phyloP scores from a whole-genome alignment of 768 basidiomycete genomes.

The Solioccasus polychromus region DNA sequence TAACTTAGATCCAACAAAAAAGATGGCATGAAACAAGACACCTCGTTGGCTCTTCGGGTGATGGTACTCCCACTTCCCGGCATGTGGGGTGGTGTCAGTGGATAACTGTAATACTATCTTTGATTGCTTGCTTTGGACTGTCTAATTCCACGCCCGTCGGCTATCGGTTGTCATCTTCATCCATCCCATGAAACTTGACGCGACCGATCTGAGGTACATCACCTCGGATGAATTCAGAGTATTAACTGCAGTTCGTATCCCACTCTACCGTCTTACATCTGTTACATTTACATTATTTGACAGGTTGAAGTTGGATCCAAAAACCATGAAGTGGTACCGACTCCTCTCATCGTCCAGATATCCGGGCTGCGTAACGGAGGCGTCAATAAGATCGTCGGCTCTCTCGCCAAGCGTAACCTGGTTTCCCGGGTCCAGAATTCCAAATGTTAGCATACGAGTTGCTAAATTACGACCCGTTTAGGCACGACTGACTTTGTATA shows the following conservation, averaged over 20 bases:
- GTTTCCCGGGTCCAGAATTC: constrained; percentile 88
- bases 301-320: constrained; percentile 98
- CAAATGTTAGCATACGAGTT: constrained; percentile 60
- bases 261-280: not conserved
- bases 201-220: constrained; percentile 91
- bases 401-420: constrained; percentile 87
- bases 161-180: not conserved
- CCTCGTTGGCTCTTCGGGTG: constrained; percentile 35
- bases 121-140: constrained; percentile 7
- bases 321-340: constrained; percentile 96
- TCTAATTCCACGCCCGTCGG: constrained; percentile 2
- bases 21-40: constrained; percentile 9
- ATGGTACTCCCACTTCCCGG: constrained; percentile 14
- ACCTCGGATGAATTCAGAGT: constrained; percentile 92
- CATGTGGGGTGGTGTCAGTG: constrained; percentile 12
- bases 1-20: not conserved
- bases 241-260: constrained; percentile 73
- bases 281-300: constrained; percentile 3
- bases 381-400: constrained; percentile 88
- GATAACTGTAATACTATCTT: not conserved
- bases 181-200: constrained; percentile 96
- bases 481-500: constrained; percentile 31
- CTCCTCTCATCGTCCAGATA: constrained; percentile 83
- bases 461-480: not conserved
- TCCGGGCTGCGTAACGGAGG: constrained; percentile 91